A percentile compares a stretch with the other conserved stretches of the same genome.
phyloP scores from a whole-genome alignment of 2,329 filamentous ascomycete genomes.

The Stachybotrys chartarum region DNA sequence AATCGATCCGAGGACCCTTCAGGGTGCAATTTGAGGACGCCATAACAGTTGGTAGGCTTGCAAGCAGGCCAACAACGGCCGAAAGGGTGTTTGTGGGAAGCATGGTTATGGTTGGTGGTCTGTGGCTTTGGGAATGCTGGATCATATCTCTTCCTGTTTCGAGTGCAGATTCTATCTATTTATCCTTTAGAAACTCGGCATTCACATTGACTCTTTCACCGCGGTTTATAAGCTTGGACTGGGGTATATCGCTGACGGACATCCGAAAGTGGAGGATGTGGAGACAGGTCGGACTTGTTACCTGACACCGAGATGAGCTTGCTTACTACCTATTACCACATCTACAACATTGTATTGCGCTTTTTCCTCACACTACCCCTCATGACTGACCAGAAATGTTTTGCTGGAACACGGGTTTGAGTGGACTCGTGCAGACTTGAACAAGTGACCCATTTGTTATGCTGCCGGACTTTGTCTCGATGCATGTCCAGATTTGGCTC shows the following conservation, averaged over 20 bases:
- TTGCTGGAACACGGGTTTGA: too few relatives aligned
- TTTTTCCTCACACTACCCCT: too few relatives aligned
- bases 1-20: not conserved
- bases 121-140: not conserved
- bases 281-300: not conserved
- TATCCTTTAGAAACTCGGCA: not conserved
- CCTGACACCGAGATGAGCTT: constrained; percentile 1
- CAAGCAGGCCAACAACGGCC: constrained; percentile 1
- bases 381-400: too few relatives aligned
- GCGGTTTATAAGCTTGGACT: not conserved
- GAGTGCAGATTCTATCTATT: too few relatives aligned
- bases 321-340: too few relatives aligned
- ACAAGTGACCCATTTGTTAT: too few relatives aligned
- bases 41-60: not conserved
- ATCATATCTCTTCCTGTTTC: too few relatives aligned
- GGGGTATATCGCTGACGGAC: not conserved
- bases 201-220: not conserved
- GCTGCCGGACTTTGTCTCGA: too few relatives aligned
- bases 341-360: too few relatives aligned
- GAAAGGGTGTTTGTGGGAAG: not conserved
- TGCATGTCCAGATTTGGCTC: too few relatives aligned
- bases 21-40: not conserved
- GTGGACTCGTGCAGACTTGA: too few relatives aligned
- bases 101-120: not conserved
- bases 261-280: not conserved